Evolutionary conservation across 2,329 filamentous ascomycete genomes (phyloP).

Genomic region (Apiospora koreana): DNA sequence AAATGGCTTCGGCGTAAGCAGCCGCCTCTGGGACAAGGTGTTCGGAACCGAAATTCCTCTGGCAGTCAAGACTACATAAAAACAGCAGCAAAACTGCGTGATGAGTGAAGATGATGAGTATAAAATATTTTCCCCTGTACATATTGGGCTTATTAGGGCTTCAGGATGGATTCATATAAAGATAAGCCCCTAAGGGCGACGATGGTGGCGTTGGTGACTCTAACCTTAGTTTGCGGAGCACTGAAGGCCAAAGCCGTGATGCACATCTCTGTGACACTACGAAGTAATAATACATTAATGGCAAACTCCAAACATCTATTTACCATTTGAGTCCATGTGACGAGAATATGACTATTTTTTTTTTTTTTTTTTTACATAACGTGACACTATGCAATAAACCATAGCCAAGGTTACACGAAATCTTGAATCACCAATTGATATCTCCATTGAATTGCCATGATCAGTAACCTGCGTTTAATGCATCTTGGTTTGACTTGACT

Average conservation of each 20-base stretch:
- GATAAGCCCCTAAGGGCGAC: background rate
- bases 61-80: conserved; percentile 36
- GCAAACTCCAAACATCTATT: background rate
- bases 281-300: background rate
- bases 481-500: too few relatives aligned
- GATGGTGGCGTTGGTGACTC: background rate
- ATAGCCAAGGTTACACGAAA: background rate
- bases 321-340: background rate
- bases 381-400: background rate
- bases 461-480: background rate
- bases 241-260: background rate
- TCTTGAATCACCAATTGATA: background rate
- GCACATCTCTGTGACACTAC: background rate
- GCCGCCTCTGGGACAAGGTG: conserved; percentile 89
- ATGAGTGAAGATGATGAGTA: background rate
- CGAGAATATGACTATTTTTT: background rate
- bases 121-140: background rate
- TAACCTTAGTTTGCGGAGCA: background rate
- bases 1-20: conserved; percentile 95
- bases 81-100: background rate
- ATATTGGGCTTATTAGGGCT: background rate
- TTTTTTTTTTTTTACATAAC: background rate
- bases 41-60: conserved; percentile 80
- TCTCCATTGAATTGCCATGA: background rate
- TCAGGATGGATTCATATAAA: background rate